Percentiles rank a stretch among this genome's conserved stretches.
phyloP scores from a whole-genome alignment of 805 yeast species.

The Cyberlindnera mycetangii region DNA sequence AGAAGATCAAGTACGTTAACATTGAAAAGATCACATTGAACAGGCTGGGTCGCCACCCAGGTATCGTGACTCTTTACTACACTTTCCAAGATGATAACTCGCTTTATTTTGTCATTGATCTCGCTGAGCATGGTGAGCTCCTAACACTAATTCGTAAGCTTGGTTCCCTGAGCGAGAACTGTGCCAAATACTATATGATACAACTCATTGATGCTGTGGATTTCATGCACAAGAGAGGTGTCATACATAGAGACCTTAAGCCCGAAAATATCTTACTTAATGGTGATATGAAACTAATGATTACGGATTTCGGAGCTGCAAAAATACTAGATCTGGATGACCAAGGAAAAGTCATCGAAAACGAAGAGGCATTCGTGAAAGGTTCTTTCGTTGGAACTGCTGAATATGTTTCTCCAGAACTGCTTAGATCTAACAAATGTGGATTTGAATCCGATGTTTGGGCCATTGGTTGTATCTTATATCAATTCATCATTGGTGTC shows the following conservation, averaged over 20 bases:
- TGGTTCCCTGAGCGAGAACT: slow-evolving; percentile 73
- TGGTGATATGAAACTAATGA: slow-evolving; percentile 80
- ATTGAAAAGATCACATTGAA: slow-evolving; percentile 91
- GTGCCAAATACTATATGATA: slow-evolving; percentile 75
- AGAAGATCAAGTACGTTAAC: slow-evolving; percentile 91
- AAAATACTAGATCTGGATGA: slow-evolving; percentile 49
- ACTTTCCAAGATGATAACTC: slow-evolving; percentile 92
- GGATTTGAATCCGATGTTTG: slow-evolving; percentile 93
- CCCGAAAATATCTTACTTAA: slow-evolving; percentile 91
- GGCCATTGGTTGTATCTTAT: slow-evolving; percentile 95
- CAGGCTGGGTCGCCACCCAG: slow-evolving; percentile 88
- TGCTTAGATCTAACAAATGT: slow-evolving; percentile 75
- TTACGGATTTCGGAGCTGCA: slow-evolving; percentile 99
- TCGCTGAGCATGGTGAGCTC: slow-evolving; percentile 94
- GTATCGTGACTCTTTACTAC: slow-evolving; percentile 85
- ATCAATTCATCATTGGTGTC: slow-evolving; percentile 89
- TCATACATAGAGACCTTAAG: slow-evolving; percentile 90
- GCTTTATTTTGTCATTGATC: slow-evolving; percentile 87
- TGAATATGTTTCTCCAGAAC: slow-evolving; percentile 92
- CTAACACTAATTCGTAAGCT: slow-evolving; percentile 71
- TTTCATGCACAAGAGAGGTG: slow-evolving; percentile 85
- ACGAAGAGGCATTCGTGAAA: slow-evolving; percentile 28
- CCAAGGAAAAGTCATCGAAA: slow-evolving; percentile 23
- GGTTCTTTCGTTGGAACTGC: slow-evolving; percentile 96
- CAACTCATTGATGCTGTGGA: slow-evolving; percentile 89